These are phyloP conservation scores for Suillus spraguei DNA, from an alignment of 768 basidiomycete species.

Conservation along the genomic window DNA sequence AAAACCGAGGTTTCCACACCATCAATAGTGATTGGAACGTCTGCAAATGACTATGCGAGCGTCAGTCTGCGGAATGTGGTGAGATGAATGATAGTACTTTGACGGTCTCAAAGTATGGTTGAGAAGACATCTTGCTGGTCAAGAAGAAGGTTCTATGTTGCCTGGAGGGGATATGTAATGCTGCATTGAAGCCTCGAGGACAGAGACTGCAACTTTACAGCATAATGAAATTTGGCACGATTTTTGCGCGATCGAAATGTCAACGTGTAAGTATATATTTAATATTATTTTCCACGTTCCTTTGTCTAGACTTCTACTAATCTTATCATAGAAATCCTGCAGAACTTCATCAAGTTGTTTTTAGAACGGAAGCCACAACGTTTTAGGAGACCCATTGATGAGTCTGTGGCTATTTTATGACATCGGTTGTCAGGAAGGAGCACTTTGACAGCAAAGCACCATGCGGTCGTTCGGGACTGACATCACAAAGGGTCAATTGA, in stretches of 20 bases:
- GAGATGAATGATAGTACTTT: constrained; percentile 44
- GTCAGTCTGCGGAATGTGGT: constrained; percentile 3
- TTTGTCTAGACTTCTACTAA: not conserved
- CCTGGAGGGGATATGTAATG: constrained; percentile 9
- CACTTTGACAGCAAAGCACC: not conserved
- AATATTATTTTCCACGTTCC: constrained; percentile 6
- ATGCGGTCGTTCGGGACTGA: not conserved
- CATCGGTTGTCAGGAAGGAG: not conserved
- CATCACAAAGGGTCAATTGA: too few relatives aligned
- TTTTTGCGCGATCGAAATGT: not conserved
- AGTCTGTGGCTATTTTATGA: not conserved
- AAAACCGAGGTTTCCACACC: constrained; percentile 84
- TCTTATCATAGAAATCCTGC: not conserved
- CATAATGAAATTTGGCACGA: constrained; percentile 7
- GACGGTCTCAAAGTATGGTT: constrained; percentile 70
- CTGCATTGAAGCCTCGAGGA: constrained; percentile 32
- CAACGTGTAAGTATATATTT: constrained; percentile 3
- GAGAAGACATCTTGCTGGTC: constrained; percentile 26
- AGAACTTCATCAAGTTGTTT: not conserved
- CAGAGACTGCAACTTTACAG: constrained; percentile 11
- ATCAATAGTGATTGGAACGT: constrained; percentile 72
- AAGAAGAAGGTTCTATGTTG: constrained; percentile 12
- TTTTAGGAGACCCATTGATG: not conserved
- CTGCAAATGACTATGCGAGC: constrained; percentile 73
- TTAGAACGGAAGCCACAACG: not conserved